Evolutionary conservation across 164 flowering plant species (phyloP).

Genomic region (Cinnamomum micranthum): DNA sequence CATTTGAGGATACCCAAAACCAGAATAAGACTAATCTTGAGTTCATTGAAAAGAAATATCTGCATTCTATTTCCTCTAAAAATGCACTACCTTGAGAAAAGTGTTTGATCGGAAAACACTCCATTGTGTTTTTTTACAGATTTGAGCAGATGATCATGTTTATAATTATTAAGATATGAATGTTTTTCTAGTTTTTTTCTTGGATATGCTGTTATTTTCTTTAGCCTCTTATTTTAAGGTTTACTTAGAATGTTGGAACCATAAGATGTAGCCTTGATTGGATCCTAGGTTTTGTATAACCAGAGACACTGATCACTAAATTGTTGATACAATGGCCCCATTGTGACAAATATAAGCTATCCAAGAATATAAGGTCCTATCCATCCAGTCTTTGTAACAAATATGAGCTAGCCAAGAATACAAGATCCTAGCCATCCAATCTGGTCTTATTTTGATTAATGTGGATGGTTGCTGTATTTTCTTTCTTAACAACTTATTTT

Average conservation of each 20-base stretch:
- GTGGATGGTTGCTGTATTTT: background rate
- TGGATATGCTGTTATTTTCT: background rate
- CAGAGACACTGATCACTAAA: background rate
- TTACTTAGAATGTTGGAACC: background rate
- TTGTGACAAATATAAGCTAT: background rate
- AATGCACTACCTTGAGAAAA: no score
- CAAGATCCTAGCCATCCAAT: background rate
- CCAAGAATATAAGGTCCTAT: background rate
- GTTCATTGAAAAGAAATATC: no score
- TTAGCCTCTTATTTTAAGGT: background rate
- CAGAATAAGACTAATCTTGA: no score
- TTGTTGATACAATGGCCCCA: background rate
- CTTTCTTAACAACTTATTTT: background rate
- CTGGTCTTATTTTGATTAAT: background rate
- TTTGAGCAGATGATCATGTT: background rate
- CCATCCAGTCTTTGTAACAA: background rate
- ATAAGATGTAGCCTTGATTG: background rate
- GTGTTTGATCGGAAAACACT: no score
- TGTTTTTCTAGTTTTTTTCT: background rate
- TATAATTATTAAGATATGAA: background rate
- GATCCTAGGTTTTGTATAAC: background rate
- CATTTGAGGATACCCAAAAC: no score
- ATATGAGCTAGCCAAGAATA: background rate
- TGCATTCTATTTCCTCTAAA: no score
- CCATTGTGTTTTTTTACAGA: no score